These are phyloP conservation scores for Boletus insuetus DNA, from an alignment of 768 basidiomycete species.

Conservation along the genomic window DNA sequence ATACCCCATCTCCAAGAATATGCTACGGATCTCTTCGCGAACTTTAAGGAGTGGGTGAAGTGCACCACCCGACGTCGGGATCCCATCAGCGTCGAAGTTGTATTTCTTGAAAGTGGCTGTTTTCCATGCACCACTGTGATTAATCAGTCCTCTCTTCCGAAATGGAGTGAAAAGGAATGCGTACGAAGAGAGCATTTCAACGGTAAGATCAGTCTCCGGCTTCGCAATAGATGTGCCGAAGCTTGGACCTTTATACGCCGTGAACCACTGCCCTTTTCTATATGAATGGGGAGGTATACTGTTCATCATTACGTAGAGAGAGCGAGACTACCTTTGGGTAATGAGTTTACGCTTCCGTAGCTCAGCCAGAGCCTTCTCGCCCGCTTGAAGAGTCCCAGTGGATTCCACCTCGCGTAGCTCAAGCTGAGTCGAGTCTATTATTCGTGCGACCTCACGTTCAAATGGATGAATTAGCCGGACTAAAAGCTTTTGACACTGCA, in stretches of 20 bases:
- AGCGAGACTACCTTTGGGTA: conserved; percentile 60
- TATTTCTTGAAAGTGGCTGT: conserved; percentile 93
- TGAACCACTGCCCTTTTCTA: conserved; percentile 97
- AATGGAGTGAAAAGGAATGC: conserved; percentile 21
- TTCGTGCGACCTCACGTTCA: conserved; percentile 51
- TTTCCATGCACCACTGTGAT: conserved; percentile 86
- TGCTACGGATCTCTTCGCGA: conserved; percentile 93
- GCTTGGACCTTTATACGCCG: conserved; percentile 75
- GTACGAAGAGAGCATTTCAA: conserved; percentile 90
- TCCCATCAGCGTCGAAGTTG: conserved; percentile 96
- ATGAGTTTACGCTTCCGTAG: conserved; percentile 90
- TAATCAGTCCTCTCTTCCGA: conserved; percentile 1
- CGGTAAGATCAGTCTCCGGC: conserved; percentile 94
- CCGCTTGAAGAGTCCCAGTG: conserved; percentile 66
- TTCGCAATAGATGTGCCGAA: conserved; percentile 92
- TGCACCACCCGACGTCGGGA: conserved; percentile 85
- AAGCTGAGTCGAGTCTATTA: conserved; percentile 71
- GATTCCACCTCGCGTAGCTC: conserved; percentile 73
- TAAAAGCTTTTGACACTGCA: neutral
- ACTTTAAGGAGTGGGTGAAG: conserved; percentile 97
- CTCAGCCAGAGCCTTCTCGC: conserved; percentile 83
- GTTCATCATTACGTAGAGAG: neutral
- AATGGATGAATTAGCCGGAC: neutral
- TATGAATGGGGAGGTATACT: conserved; percentile 1
- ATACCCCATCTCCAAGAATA: conserved; percentile 99